These are phyloP conservation scores for Begonia peltatifolia DNA, from an alignment of 306 rosid species.

Conservation along the genomic window DNA sequence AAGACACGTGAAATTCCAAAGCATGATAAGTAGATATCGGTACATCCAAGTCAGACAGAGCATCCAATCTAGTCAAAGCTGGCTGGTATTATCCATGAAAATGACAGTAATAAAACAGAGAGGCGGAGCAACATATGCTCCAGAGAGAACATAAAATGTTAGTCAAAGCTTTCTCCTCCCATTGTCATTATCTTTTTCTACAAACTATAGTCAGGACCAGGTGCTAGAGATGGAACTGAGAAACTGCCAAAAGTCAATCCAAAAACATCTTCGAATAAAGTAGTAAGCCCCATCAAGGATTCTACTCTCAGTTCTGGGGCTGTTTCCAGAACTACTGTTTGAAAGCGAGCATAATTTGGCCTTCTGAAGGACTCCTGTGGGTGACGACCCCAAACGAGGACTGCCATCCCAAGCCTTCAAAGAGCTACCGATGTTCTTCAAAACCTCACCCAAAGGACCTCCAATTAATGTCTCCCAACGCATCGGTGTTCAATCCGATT, in stretches of 20 bases:
- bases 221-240: slow-evolving; percentile 19
- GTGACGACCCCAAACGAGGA: slow-evolving; percentile 24
- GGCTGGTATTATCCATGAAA: no score
- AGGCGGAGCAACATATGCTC: no score
- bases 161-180: no score
- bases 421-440: slow-evolving; percentile 15
- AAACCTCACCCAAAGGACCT: slow-evolving; percentile 45
- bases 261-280: slow-evolving; percentile 19
- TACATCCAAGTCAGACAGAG: no score
- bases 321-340: slow-evolving; percentile 39
- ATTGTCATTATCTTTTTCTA: no score
- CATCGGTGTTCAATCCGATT: slow-evolving; percentile 32
- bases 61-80: no score
- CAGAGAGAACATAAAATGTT: no score
- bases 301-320: slow-evolving; percentile 16
- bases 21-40: no score
- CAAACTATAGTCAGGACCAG: no score
- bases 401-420: slow-evolving; percentile 28
- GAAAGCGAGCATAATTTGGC: slow-evolving; percentile 32
- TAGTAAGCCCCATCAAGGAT: slow-evolving; percentile 7
- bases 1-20: no score
- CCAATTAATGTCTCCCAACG: slow-evolving; percentile 31
- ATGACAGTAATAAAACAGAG: no score
- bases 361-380: slow-evolving; percentile 39
- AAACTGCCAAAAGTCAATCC: slow-evolving; percentile 20